Percentiles rank a stretch among this genome's conserved stretches.
These are phyloP conservation scores for Podospora pseudocomata DNA, from an alignment of 495 filamentous ascomycete species.

Conservation along the genomic window DNA sequence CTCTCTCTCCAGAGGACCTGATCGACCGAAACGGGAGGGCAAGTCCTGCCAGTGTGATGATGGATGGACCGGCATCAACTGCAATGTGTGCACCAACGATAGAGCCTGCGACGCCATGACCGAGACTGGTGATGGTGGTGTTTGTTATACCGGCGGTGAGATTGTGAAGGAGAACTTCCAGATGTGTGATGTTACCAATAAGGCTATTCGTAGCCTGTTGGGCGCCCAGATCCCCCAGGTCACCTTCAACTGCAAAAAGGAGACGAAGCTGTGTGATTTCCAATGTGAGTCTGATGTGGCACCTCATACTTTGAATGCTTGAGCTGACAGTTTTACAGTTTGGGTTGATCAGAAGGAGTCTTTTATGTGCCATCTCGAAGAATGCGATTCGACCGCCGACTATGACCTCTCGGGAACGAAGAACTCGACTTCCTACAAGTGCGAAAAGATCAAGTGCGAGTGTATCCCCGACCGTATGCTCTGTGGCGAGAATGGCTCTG, in stretches of 20 bases:
- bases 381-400: constrained; percentile 67
- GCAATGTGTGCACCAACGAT: constrained; percentile 87
- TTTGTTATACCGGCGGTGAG: constrained; percentile 87
- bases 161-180: constrained; percentile 93
- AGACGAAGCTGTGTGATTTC: constrained; percentile 75
- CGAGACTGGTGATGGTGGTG: constrained; percentile 70
- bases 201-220: constrained; percentile 81
- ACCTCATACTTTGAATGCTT: not conserved
- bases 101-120: constrained; percentile 81
- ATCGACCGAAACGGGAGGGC: constrained; percentile 65
- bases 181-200: constrained; percentile 96
- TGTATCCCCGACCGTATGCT: constrained; percentile 91
- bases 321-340: constrained; percentile 54
- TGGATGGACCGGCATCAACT: constrained; percentile 98
- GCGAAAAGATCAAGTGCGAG: constrained; percentile 76
- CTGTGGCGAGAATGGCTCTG: constrained; percentile 83
- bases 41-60: constrained; percentile 81
- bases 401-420: constrained; percentile 54
- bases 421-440: constrained; percentile 81
- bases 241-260: constrained; percentile 85
- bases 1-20: constrained; percentile 72
- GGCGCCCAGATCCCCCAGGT: constrained; percentile 82
- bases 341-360: constrained; percentile 94
- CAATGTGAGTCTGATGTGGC: constrained; percentile 60
- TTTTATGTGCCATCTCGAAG: constrained; percentile 88